These are phyloP conservation scores for Bjerkandera adusta DNA, from an alignment of 1,284 basidiomycete genomes.

Conservation along the genomic window DNA sequence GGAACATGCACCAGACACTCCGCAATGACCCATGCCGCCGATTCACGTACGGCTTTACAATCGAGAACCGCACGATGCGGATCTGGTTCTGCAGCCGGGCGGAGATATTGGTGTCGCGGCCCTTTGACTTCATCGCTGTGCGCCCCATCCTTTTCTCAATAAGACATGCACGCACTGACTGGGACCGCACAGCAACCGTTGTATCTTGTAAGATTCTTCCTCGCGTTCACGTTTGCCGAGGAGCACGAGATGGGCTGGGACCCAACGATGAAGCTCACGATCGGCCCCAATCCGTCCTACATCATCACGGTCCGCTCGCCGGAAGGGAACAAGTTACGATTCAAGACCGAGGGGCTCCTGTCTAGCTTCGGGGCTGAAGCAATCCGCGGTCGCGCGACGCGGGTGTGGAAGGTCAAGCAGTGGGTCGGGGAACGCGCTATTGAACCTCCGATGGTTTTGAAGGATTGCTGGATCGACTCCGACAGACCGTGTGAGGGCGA, in stretches of 20 bases:
- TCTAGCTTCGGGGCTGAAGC: background rate
- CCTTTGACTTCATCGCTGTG: conserved; percentile 6
- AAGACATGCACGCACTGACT: too few relatives aligned
- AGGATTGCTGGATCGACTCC: conserved; percentile 8
- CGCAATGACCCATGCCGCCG: background rate
- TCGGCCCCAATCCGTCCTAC: too few relatives aligned
- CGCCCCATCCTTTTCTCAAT: too few relatives aligned
- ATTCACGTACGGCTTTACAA: conserved; percentile 1
- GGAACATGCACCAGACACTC: conserved; percentile 1
- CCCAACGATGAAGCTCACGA: background rate
- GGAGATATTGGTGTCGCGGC: background rate
- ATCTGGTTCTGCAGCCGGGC: background rate
- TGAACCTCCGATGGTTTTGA: conserved; percentile 6
- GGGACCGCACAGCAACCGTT: too few relatives aligned
- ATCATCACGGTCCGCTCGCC: too few relatives aligned
- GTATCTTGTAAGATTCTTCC: background rate
- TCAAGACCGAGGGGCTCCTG: too few relatives aligned
- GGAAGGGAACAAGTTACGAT: too few relatives aligned
- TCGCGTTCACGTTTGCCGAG: background rate
- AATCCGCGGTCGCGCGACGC: background rate
- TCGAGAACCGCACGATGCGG: conserved; percentile 2
- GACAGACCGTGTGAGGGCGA: conserved; percentile 5
- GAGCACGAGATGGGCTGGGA: background rate
- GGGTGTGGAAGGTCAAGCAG: background rate
- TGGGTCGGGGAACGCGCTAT: background rate